Evolutionary conservation across 345 rosid species (phyloP).

Genomic region (Arabis alpina): DNA sequence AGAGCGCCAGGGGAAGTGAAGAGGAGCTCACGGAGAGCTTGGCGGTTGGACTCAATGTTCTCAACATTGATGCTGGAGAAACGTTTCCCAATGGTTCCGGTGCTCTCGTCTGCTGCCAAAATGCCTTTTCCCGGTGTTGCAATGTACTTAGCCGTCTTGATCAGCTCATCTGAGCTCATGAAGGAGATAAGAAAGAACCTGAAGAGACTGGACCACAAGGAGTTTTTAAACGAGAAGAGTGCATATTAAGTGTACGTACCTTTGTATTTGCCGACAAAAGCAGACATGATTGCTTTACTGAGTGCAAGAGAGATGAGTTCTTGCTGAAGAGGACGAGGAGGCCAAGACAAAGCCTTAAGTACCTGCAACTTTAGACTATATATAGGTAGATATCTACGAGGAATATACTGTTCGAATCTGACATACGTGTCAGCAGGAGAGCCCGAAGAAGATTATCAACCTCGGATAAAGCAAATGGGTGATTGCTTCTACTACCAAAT

Average conservation of each 20-base stretch:
- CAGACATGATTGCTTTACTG: conserved; percentile 63
- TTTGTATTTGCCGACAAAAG: conserved; percentile 87
- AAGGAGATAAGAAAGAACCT: conserved; percentile 27
- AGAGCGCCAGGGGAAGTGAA: conserved; percentile 78
- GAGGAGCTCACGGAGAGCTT: conserved; percentile 92
- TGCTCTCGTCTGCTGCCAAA: conserved; percentile 96
- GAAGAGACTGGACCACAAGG: conserved; percentile 1
- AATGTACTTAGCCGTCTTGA: conserved; percentile 88
- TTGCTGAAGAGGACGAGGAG: conserved; percentile 39
- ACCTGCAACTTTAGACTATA: conserved; percentile 40
- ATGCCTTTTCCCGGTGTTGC: conserved; percentile 96
- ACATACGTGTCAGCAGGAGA: conserved; percentile 55
- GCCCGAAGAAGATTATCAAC: conserved; percentile 63
- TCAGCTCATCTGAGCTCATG: conserved; percentile 70
- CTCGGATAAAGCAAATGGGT: conserved; percentile 69
- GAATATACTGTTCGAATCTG: conserved; percentile 58
- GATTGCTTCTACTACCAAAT: conserved; percentile 55
- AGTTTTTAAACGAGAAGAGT: conserved; percentile 1
- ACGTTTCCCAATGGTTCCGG: conserved; percentile 97
- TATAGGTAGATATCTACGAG: conserved; percentile 42
- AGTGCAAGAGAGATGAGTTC: conserved; percentile 31
- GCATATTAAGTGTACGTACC: conserved; percentile 49
- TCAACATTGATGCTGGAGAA: conserved; percentile 87
- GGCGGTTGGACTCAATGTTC: conserved; percentile 92
- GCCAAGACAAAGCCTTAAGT: conserved; percentile 47